These are phyloP conservation scores for Hypsizygus marmoreus DNA, from an alignment of 768 basidiomycete species.

Conservation along the genomic window DNA sequence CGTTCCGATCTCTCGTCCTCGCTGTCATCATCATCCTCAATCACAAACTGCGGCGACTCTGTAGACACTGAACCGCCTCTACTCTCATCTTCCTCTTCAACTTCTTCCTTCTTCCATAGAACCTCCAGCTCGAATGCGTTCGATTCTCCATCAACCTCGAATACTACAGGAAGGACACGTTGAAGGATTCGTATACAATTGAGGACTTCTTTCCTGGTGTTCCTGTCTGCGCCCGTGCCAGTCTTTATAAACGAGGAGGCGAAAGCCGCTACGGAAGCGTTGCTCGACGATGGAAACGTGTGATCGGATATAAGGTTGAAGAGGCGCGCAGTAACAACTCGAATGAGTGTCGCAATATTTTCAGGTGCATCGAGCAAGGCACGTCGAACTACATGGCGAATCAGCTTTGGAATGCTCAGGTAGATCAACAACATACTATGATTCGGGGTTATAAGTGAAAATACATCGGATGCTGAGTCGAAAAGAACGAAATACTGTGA, in stretches of 20 bases:
- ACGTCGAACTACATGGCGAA: conserved; percentile 62
- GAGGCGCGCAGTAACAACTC: conserved; percentile 65
- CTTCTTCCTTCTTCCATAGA: conserved; percentile 75
- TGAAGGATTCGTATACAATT: conserved; percentile 92
- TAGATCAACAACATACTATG: conserved; percentile 59
- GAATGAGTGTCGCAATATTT: conserved; percentile 83
- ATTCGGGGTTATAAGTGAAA: conserved; percentile 83
- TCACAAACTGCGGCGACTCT: conserved; percentile 73
- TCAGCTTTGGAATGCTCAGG: conserved; percentile 12
- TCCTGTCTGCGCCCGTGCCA: conserved; percentile 54
- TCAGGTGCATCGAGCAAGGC: conserved; percentile 81
- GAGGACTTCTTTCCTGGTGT: conserved; percentile 82
- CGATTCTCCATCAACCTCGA: conserved; percentile 74
- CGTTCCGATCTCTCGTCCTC: conserved; percentile 17
- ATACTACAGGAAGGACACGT: conserved; percentile 87
- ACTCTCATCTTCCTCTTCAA: conserved; percentile 35
- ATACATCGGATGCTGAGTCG: conserved; percentile 89
- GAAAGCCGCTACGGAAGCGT: conserved; percentile 62
- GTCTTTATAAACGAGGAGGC: conserved; percentile 71
- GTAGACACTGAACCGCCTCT: conserved; percentile 13
- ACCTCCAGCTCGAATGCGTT: conserved; percentile 77
- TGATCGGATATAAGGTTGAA: conserved; percentile 79
- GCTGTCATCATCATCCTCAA: conserved; percentile 64
- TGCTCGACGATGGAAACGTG: conserved; percentile 68
- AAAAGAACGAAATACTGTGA: conserved; percentile 79